phyloP scores from a whole-genome alignment of 1,139 yeast species.

The Hansenula sp. region DNA sequence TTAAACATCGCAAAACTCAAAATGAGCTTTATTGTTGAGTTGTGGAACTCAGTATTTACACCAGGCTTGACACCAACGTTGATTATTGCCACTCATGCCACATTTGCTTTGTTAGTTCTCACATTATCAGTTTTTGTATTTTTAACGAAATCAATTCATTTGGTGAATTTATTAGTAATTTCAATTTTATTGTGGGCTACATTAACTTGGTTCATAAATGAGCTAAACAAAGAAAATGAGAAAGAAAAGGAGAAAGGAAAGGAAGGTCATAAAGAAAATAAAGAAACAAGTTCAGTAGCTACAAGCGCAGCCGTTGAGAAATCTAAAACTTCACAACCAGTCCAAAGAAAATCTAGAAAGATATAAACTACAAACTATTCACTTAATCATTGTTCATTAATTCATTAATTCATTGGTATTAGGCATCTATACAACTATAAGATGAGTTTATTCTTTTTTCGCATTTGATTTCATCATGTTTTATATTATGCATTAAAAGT shows the following conservation, averaged over 20 bases:
- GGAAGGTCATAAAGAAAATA: slow-evolving; percentile 8
- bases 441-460: no score
- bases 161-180: slow-evolving; percentile 65
- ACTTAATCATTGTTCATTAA: neutral
- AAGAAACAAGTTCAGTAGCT: slow-evolving; percentile 5
- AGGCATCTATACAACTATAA: no score
- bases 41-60: slow-evolving; percentile 90
- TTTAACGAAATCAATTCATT: slow-evolving; percentile 70
- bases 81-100: slow-evolving; percentile 70
- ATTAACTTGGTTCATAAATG: slow-evolving; percentile 83
- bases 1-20: no score
- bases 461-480: neutral
- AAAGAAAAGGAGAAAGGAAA: slow-evolving; percentile 36
- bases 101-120: slow-evolving; percentile 50
- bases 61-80: slow-evolving; percentile 93
- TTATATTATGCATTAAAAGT: neutral
- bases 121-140: slow-evolving; percentile 56
- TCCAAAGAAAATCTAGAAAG: slow-evolving; percentile 11
- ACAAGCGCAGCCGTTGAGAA: slow-evolving; percentile 2
- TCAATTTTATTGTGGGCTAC: slow-evolving; percentile 71
- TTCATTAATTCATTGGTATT: no score
- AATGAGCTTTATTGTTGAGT: slow-evolving; percentile 47
- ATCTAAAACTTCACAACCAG: slow-evolving; percentile 2
- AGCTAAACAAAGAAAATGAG: slow-evolving; percentile 51
- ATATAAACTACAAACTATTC: neutral